Conservation (phyloP, 2,329 filamentous ascomycete species). For the Colletotrichum sp. region DNA sequence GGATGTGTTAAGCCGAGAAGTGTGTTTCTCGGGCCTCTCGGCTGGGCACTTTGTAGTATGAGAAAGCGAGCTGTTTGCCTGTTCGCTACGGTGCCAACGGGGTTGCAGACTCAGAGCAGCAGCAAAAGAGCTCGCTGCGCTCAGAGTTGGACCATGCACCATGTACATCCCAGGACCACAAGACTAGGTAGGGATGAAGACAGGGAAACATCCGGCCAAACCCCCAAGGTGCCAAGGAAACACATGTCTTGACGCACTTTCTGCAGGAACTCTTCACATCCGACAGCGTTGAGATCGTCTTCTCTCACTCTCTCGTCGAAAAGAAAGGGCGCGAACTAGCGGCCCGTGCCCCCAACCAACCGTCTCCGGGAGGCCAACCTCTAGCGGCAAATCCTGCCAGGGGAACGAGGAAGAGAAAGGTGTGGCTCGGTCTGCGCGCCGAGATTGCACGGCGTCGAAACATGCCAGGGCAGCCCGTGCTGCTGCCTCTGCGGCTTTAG, state of each 20-base stretch:
- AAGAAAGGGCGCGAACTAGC: neutral
- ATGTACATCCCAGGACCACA: neutral
- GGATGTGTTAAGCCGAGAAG: neutral
- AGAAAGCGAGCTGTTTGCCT: neutral
- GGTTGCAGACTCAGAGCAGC: neutral
- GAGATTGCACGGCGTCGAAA: slow-evolving; percentile 7
- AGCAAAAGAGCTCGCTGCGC: neutral
- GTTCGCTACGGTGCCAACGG: neutral
- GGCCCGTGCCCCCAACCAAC: neutral
- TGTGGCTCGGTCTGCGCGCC: slow-evolving; percentile 11
- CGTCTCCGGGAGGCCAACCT: neutral
- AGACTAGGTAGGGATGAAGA: neutral
- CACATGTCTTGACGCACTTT: neutral
- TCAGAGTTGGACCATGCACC: neutral
- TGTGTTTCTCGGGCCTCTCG: neutral
- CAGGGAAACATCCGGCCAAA: neutral
- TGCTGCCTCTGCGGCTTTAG: neutral
- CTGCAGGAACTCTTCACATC: neutral
- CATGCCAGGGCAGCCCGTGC: slow-evolving; percentile 17
- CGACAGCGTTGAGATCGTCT: neutral
- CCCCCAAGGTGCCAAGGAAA: neutral
- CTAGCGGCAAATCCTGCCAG: neutral
- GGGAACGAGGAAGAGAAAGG: neutral
- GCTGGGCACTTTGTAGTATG: neutral
- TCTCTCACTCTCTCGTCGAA: neutral